Evolutionary conservation across 331 rosid species (phyloP).

Genomic region (Dryas integrifolia): DNA sequence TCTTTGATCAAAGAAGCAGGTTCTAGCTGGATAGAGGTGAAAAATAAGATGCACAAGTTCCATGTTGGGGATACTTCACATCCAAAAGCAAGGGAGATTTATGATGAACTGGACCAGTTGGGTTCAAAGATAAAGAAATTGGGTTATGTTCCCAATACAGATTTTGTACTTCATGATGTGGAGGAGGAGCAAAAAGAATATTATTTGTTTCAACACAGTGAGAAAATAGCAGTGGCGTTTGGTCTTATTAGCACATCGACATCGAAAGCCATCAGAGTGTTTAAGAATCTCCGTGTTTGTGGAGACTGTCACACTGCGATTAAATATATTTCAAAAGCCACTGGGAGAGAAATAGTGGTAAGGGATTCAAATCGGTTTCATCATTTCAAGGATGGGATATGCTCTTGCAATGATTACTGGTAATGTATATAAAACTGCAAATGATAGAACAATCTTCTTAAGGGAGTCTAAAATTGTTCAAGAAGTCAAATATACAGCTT

Average conservation of each 20-base stretch:
- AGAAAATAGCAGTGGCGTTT: conserved; percentile 30
- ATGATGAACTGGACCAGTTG: conserved; percentile 18
- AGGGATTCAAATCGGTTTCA: conserved; percentile 35
- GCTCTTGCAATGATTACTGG: conserved; percentile 34
- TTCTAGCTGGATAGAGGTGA: conserved; percentile 28
- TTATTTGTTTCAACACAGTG: conserved; percentile 33
- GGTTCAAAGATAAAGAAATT: conserved; percentile 18
- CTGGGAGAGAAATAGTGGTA: conserved; percentile 32
- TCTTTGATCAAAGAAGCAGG: conserved; percentile 26
- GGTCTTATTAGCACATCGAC: conserved; percentile 23
- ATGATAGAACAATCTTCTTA: background rate
- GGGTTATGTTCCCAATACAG: conserved; percentile 26
- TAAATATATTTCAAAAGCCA: conserved; percentile 26
- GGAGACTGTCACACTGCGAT: conserved; percentile 31
- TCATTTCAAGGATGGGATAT: conserved; percentile 24
- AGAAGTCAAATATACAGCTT: background rate
- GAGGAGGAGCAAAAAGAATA: conserved; percentile 19
- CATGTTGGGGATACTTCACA: conserved; percentile 30
- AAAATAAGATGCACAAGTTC: conserved; percentile 21
- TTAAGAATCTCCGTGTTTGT: conserved; percentile 32
- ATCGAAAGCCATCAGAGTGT: conserved; percentile 20
- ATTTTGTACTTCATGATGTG: conserved; percentile 26
- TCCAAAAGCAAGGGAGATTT: conserved; percentile 20
- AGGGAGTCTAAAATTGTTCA: background rate
- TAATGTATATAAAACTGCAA: conserved; percentile 5